Evolutionary conservation across 148 eudicot genomes (phyloP).

Genomic region (Mesembryanthemum crystallinum): DNA sequence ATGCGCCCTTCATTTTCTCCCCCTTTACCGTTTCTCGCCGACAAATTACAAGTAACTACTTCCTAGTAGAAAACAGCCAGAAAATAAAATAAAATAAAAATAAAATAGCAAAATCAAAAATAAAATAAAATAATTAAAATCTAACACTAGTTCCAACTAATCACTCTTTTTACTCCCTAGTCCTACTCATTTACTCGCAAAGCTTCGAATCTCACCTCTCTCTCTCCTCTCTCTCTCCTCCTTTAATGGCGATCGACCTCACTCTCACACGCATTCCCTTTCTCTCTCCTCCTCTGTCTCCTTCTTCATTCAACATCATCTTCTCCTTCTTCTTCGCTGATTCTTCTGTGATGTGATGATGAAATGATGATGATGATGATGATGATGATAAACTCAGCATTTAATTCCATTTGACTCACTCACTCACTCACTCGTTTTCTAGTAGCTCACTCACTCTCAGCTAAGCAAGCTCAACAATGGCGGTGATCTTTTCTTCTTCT

Average conservation of each 20-base stretch:
- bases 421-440: background rate
- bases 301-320: constrained; percentile 16
- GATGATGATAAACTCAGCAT: constrained; percentile 4
- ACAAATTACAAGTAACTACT: constrained; percentile 33
- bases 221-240: constrained; percentile 5
- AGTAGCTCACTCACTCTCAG: background rate
- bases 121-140: no score
- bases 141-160: constrained; percentile 8
- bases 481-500: constrained; percentile 5
- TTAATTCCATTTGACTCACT: background rate
- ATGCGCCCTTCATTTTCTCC: background rate
- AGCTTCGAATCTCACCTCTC: constrained; percentile 12
- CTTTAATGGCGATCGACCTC: constrained; percentile 33
- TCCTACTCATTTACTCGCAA: constrained; percentile 10
- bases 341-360: constrained; percentile 12
- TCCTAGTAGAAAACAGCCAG: background rate
- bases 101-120: background rate
- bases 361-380: no score
- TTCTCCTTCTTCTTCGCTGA: constrained; percentile 1
- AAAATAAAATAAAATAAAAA: background rate
- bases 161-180: background rate
- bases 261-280: background rate
- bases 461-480: constrained; percentile 11
- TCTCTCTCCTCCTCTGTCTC: constrained; percentile 20
- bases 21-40: constrained; percentile 35